Evolutionary conservation across 2,329 filamentous ascomycete species (phyloP).

Genomic region (Trichoderma cornu-damae): DNA sequence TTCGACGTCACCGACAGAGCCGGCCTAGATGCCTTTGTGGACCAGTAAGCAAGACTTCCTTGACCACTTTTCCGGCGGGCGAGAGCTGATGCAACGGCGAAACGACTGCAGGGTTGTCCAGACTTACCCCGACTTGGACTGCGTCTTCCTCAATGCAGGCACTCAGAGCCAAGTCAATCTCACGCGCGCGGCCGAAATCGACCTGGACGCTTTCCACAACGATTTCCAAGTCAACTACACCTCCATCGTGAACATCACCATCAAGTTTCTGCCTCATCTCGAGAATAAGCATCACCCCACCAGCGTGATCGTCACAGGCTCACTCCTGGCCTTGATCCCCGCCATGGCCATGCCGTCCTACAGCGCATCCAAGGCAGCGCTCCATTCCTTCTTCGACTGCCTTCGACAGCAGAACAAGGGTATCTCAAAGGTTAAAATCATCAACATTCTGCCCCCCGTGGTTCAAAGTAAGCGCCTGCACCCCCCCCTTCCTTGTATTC

Average conservation of each 20-base stretch:
- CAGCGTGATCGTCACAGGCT: slow-evolving; percentile 22
- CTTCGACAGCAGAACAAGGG: slow-evolving; percentile 22
- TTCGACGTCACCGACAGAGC: slow-evolving; percentile 42
- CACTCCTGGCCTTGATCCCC: slow-evolving; percentile 20
- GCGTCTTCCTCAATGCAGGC: slow-evolving; percentile 53
- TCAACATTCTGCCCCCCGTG: slow-evolving; percentile 23
- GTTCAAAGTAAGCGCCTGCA: slow-evolving; percentile 20
- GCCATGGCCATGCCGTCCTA: slow-evolving; percentile 22
- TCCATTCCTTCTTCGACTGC: slow-evolving; percentile 22
- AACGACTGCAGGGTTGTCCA: slow-evolving; percentile 11
- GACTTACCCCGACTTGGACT: slow-evolving; percentile 47
- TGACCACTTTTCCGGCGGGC: background rate
- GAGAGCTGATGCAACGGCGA: background rate
- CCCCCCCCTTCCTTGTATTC: background rate
- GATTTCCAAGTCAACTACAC: slow-evolving; percentile 23
- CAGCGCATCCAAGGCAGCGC: slow-evolving; percentile 23
- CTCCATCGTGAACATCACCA: slow-evolving; percentile 22
- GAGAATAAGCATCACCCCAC: slow-evolving; percentile 18
- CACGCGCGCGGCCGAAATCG: slow-evolving; percentile 21
- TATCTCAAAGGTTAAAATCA: slow-evolving; percentile 19
- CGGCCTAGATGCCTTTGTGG: slow-evolving; percentile 28
- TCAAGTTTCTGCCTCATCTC: slow-evolving; percentile 23
- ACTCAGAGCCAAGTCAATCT: slow-evolving; percentile 40
- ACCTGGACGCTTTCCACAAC: slow-evolving; percentile 27
- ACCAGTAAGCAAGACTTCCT: slow-evolving; percentile 3